Conservation (phyloP, 352 stramenopile species). For the Phytophthora hibernalis region DNA sequence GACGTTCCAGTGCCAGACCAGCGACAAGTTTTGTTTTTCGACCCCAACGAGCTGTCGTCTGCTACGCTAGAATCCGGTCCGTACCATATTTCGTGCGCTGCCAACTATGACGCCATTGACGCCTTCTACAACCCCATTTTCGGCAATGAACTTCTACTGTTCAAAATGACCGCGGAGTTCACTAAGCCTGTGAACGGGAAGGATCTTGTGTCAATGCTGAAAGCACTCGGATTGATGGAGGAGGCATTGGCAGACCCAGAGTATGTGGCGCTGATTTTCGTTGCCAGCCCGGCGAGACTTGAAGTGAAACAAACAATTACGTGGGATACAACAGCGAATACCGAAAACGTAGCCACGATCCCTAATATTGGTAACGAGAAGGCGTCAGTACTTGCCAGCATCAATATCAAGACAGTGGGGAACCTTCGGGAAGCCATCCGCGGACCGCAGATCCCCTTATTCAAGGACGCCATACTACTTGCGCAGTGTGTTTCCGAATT, state of each 20-base stretch:
- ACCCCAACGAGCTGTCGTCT: constrained; percentile 4
- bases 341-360: constrained; percentile 1
- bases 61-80: not conserved
- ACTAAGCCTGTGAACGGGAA: constrained; percentile 14
- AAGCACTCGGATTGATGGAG: constrained; percentile 3
- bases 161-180: constrained; percentile 7
- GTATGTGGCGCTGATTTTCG: constrained; percentile 10
- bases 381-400: not conserved
- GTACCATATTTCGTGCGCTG: constrained; percentile 6
- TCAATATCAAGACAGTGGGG: not conserved
- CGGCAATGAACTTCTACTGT: constrained; percentile 4
- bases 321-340: constrained; percentile 1
- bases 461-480: not conserved
- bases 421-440: not conserved
- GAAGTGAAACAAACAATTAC: not conserved
- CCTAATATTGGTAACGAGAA: not conserved
- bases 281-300: not conserved
- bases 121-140: constrained; percentile 4
- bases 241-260: constrained; percentile 1
- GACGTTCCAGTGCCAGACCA: not conserved
- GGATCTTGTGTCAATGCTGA: not conserved
- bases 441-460: not conserved
- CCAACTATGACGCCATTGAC: constrained; percentile 9
- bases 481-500: not conserved
- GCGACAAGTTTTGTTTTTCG: constrained; percentile 4